Base-by-base conservation (phyloP, 169 alveolate species). In the Plasmodium inui region DNA sequence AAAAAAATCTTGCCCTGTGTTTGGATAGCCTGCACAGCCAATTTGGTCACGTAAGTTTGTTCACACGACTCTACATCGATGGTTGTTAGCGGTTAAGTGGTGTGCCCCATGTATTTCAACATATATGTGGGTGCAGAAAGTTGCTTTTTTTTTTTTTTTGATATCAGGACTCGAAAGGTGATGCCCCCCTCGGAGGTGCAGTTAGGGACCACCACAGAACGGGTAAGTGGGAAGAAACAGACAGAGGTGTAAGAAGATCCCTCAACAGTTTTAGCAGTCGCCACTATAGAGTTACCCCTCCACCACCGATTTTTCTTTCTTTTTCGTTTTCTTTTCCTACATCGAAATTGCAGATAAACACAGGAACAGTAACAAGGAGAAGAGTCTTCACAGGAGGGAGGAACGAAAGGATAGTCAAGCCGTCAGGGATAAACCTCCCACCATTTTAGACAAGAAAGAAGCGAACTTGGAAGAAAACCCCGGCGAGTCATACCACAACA, bases 1-100 rank as follows among this genome's bases (percentile, higher is more conserved):
- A 85, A 73, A 85, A 85, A 85, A 85, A 85, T 39, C 79, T 85
- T 50, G 55, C 80, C 14, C 55, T 85, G 2, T 70, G 80, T 74
- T 19, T 85, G 22, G 55, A 55, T 28, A 67, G 37, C 26, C 32
- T 85, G 57, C 71, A 74, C 28, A n/a, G 32, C n/a, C 86, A 85
- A 12, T 85, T 74, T 37, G 67, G n/a, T 76, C 50, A 85, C 22
- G 93, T 85, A 44, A 74, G 85, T 55, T 17, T 39, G 28, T 39
- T 22, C 44, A 44, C 26, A 22, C 73, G 37, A 10, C 14, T n/a
- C 14, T 50, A 19, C 22, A 26, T 22, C 22, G 50, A 37, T n/a
- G 30, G 50, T 37, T 37, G 8, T 12, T 76, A 8, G 17, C n/a
- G 37, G 39, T 0, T 22, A 26, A 26, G 76, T 0, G 41, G 17